A percentile compares a stretch with the other conserved stretches of the same genome.
Conservation (phyloP, 352 stramenopile genomes). For the Globisporangium parvum region DNA sequence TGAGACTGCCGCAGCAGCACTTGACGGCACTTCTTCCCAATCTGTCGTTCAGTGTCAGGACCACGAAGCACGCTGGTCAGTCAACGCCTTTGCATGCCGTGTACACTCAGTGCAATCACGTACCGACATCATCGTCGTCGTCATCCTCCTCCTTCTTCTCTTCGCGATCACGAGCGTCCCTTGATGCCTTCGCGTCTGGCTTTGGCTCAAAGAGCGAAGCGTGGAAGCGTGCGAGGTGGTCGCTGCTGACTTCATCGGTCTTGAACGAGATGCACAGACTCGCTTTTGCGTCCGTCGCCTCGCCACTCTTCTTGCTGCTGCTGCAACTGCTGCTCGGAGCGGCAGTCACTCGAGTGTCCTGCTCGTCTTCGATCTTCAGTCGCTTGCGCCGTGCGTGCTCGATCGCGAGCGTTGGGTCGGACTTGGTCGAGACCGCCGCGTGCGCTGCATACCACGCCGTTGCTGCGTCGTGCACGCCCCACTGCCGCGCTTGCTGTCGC, state of each 20-base stretch:
- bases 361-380: constrained; percentile 14
- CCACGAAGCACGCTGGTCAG: too few relatives aligned
- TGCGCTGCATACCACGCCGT: constrained; percentile 32
- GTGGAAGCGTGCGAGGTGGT: constrained; percentile 31
- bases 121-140: constrained; percentile 4
- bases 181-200: too few relatives aligned
- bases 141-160: neutral
- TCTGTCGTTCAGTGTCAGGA: too few relatives aligned
- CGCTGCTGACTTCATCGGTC: constrained; percentile 26
- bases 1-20: too few relatives aligned
- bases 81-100: too few relatives aligned
- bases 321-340: too few relatives aligned
- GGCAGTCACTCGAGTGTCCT: too few relatives aligned
- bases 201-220: constrained; percentile 19
- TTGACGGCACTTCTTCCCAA: too few relatives aligned
- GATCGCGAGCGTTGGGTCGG: constrained; percentile 41
- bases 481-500: constrained; percentile 18
- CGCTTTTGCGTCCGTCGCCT: constrained; percentile 5
- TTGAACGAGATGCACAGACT: constrained; percentile 43
- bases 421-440: constrained; percentile 23
- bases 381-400: constrained; percentile 25
- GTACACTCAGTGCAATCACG: neutral
- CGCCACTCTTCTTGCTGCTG: too few relatives aligned
- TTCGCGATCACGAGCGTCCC: neutral
- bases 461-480: constrained; percentile 23